Evolutionary conservation across 176 grass and related monocot genomes (phyloP), one percentile per base, ranked within the genome.

Genomic region (Avena atlantica): DNA sequence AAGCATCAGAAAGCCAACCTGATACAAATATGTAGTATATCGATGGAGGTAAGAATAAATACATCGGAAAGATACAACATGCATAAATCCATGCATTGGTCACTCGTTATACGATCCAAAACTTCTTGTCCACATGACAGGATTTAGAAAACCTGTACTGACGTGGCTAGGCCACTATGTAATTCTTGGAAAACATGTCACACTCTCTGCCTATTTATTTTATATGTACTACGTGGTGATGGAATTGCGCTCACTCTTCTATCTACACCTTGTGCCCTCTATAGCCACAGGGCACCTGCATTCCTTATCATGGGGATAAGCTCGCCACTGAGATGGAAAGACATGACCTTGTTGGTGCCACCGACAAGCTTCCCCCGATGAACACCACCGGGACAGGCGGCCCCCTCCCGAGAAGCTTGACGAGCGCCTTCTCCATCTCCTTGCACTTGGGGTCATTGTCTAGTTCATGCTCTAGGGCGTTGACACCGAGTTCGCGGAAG

Each of bases 221-320:
- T 85, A 34, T 3, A 34, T 34, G 31, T 34, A 7, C 4, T 12
- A 8, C 6, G 40, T 42, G 40, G 40, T 42, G 6, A 6, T 42
- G 40, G 40, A 42, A 15, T 56, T 56, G 17, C 15, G 53, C 53
- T 17, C 53, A 56, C 53, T 56, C 53, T 56, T 16, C 53, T 17
- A 4, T 17, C 15, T 56, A 56, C 15, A 56, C 17, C 31, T 15
- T 20, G 44, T 47, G 14, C 9, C 63, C 47, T 69, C 84, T 90
- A 95, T n/a, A 95, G 49, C 93, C 90, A 95, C 19, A 95, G 74
- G 19, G 90, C 93, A 6, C 90, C 90, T 2, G 90, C 93, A 20
- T 72, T 84, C 36, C 6, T 86, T 6, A 95, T 88, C 86, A 90
- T 86, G 65, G 93, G 90, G 16, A 80, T 17, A 14, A 95, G 90